Percentiles rank a stretch among this genome's conserved stretches.
These are phyloP conservation scores for Pleoardoris graminearum DNA, from an alignment of 2,329 filamentous ascomycete species.

Conservation along the genomic window DNA sequence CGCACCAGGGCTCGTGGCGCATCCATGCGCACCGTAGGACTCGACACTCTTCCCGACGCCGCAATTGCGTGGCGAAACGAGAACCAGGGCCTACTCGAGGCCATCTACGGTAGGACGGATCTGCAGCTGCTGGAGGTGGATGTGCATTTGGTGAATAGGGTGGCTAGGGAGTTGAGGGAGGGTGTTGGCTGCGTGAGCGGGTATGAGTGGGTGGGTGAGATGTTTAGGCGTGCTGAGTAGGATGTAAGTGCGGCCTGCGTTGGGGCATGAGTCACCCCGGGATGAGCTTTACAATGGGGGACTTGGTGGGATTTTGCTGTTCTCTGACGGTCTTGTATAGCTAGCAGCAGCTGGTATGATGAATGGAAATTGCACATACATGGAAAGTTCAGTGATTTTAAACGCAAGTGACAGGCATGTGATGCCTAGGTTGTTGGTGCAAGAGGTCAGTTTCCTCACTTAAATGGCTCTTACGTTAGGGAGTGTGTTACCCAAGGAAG, in stretches of 20 bases:
- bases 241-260: background rate
- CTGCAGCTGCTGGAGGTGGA: constrained; percentile 15
- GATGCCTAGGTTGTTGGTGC: too few species aligned
- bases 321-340: too few species aligned
- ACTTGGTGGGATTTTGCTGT: too few species aligned
- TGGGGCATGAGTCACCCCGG: background rate
- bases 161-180: constrained; percentile 10
- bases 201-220: constrained; percentile 8
- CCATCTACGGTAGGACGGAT: constrained; percentile 23
- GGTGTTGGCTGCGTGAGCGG: background rate
- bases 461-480: too few species aligned
- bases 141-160: constrained; percentile 18
- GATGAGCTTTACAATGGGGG: background rate
- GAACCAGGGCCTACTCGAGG: constrained; percentile 18
- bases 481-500: too few species aligned
- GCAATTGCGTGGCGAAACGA: constrained; percentile 24
- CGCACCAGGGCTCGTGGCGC: constrained; percentile 18
- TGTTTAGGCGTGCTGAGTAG: constrained; percentile 4
- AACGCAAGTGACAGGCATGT: too few species aligned
- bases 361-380: too few species aligned
- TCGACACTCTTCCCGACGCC: constrained; percentile 8
- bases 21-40: constrained; percentile 10
- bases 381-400: too few species aligned
- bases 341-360: too few species aligned
- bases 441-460: too few species aligned